These are phyloP conservation scores for Thelonectria discophora DNA, from an alignment of 2,329 filamentous ascomycete species.

Conservation along the genomic window DNA sequence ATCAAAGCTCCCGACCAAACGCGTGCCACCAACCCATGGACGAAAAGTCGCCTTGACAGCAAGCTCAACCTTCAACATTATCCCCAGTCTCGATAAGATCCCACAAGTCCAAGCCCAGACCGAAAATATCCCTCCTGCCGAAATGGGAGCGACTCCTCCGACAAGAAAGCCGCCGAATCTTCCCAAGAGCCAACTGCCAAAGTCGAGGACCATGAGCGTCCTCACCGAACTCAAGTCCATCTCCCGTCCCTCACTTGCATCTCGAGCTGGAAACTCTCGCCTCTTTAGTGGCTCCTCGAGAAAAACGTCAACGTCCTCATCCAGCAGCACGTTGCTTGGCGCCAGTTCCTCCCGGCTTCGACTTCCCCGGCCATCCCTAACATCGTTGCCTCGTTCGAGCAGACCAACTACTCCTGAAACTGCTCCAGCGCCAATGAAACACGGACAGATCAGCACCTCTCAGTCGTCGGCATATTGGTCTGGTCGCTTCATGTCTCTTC, in stretches of 20 bases:
- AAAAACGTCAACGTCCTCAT: conserved; percentile 35
- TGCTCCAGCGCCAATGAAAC: conserved; percentile 30
- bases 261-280: conserved; percentile 29
- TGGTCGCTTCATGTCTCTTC: conserved; percentile 66
- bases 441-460: conserved; percentile 49
- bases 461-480: conserved; percentile 67
- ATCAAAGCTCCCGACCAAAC: conserved; percentile 30
- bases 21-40: conserved; percentile 24
- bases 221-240: conserved; percentile 58
- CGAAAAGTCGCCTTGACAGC: conserved; percentile 23
- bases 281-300: conserved; percentile 25
- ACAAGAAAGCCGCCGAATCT: neutral
- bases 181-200: conserved; percentile 49
- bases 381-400: conserved; percentile 32
- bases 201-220: conserved; percentile 56
- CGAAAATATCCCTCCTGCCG: conserved; percentile 41
- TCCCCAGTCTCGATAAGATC: conserved; percentile 20
- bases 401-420: conserved; percentile 29
- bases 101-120: conserved; percentile 39
- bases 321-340: conserved; percentile 29
- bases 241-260: conserved; percentile 46
- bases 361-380: conserved; percentile 31
- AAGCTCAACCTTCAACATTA: conserved; percentile 26
- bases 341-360: conserved; percentile 33
- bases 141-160: conserved; percentile 5